Evolutionary conservation across 139 green algal species (phyloP).

Genomic region (Parachlorella kessleri): DNA sequence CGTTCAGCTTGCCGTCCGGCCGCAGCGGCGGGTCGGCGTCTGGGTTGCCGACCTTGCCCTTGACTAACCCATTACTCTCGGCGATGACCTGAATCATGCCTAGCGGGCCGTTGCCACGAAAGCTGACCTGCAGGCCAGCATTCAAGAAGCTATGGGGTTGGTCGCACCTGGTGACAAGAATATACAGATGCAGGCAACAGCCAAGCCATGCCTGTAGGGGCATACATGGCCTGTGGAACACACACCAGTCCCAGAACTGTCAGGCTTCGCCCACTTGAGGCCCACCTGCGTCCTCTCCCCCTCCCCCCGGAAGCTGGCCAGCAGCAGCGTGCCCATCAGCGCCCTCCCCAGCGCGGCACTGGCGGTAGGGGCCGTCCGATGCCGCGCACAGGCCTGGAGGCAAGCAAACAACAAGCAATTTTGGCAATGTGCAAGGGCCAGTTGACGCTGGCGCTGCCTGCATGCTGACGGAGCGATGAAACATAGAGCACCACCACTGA

Average conservation of each 20-base stretch:
- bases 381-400: constrained; percentile 30
- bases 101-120: constrained; percentile 81
- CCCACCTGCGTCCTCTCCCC: constrained; percentile 57
- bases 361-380: constrained; percentile 81
- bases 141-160: too few species aligned
- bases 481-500: too few species aligned
- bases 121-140: constrained; percentile 84
- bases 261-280: not conserved
- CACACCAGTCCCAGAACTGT: too few species aligned
- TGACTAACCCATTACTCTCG: constrained; percentile 64
- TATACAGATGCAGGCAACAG: too few species aligned
- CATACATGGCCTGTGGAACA: too few species aligned
- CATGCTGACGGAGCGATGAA: too few species aligned
- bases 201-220: too few species aligned
- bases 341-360: constrained; percentile 83
- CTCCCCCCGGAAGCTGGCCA: constrained; percentile 82
- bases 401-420: too few species aligned
- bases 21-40: constrained; percentile 78
- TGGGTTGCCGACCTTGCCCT: constrained; percentile 75
- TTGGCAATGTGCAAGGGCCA: too few species aligned
- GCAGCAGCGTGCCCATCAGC: constrained; percentile 81
- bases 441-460: too few species aligned
- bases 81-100: constrained; percentile 65
- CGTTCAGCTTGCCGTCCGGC: constrained; percentile 83
- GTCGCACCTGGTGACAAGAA: too few species aligned